Evolutionary conservation across 2,329 filamentous ascomycete species (phyloP).

Genomic region (Xylariomycetidae sp.): DNA sequence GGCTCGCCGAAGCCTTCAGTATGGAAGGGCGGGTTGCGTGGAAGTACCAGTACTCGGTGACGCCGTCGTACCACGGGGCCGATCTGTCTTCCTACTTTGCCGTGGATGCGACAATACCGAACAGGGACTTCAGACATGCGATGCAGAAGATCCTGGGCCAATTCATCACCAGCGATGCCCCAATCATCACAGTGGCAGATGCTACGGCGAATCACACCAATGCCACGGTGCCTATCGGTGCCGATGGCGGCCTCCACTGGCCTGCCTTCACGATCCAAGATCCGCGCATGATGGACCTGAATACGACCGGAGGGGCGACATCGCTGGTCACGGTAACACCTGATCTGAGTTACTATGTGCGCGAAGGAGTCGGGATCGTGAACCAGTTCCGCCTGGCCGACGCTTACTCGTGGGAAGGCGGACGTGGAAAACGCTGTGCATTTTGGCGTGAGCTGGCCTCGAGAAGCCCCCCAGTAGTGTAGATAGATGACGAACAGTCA

Average conservation of each 20-base stretch:
- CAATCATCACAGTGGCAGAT: slow-evolving; percentile 28
- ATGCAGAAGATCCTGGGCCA: slow-evolving; percentile 37
- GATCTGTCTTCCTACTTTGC: slow-evolving; percentile 30
- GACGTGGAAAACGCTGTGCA: slow-evolving; percentile 18
- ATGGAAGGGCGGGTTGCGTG: slow-evolving; percentile 25
- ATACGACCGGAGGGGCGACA: slow-evolving; percentile 33
- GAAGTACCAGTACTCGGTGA: slow-evolving; percentile 36
- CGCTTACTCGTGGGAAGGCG: slow-evolving; percentile 20
- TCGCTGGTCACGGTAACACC: slow-evolving; percentile 15
- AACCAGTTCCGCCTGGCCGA: slow-evolving; percentile 19
- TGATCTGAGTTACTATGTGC: slow-evolving; percentile 18
- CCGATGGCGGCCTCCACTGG: slow-evolving; percentile 23
- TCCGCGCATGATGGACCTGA: slow-evolving; percentile 36
- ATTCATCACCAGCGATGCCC: slow-evolving; percentile 35
- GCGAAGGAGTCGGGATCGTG: slow-evolving; percentile 18
- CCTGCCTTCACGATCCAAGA: slow-evolving; percentile 23
- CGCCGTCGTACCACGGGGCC: slow-evolving; percentile 27
- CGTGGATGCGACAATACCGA: slow-evolving; percentile 20
- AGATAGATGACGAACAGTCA: no score
- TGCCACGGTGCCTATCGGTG: slow-evolving; percentile 22
- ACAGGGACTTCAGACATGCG: slow-evolving; percentile 28
- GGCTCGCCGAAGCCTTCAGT: slow-evolving; percentile 39
- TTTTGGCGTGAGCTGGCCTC: slow-evolving; percentile 21
- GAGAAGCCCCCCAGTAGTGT: no score
- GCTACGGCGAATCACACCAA: slow-evolving; percentile 26